Evolutionary conservation across 768 basidiomycete genomes (phyloP), one percentile per base, ranked within the genome.

Genomic region (Favolaschia claudopus): DNA sequence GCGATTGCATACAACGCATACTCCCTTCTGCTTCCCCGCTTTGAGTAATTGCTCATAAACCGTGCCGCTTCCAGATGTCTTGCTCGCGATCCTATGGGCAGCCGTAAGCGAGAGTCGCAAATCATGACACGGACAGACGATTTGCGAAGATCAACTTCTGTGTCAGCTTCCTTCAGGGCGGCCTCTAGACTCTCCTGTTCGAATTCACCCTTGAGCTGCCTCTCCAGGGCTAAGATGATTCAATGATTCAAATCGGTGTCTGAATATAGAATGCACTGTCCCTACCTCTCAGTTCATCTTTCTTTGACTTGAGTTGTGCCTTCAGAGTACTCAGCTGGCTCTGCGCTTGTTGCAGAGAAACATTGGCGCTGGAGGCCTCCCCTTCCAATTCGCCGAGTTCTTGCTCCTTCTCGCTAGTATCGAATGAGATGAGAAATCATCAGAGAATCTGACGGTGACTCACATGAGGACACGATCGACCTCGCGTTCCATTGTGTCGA

Each of bases 1-100:
- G 1, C 95, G 85, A 65, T 87, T 86, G 69, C 96, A 99, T 8
- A 87, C 87, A 12, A 84, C 78, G 67, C 96, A 99, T 0, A 79
- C 72, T 67, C 89, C 87, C 60, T 88, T 84, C 46, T 79, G 76
- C 68, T 84, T 84, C 31, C 90, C 92, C 1, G 74, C 71, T 15
- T 77, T 74, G 36, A 93, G 78, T 28, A 92, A 65, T 1, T 71
- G 70, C 55, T 86, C 77, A 55, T 85, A 96, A 32, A 82, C 78
- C 22, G 71, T 49, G 33, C 72, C 74, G 2, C 72, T 71, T 13
- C 75, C 76, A 28, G 68, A 64, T 27, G 69, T 60, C 33, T 55
- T 69, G 12, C 71, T 73, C 40, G 70, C 65, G 45, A 67, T 20
- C 27, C 77, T 79, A 38, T n/a, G 20, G 36, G 24, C 22, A 29